Percentiles rank a stretch among this genome's conserved stretches.
Conservation (phyloP, 2,329 filamentous ascomycete genomes). For the Diaporthe destruens region DNA sequence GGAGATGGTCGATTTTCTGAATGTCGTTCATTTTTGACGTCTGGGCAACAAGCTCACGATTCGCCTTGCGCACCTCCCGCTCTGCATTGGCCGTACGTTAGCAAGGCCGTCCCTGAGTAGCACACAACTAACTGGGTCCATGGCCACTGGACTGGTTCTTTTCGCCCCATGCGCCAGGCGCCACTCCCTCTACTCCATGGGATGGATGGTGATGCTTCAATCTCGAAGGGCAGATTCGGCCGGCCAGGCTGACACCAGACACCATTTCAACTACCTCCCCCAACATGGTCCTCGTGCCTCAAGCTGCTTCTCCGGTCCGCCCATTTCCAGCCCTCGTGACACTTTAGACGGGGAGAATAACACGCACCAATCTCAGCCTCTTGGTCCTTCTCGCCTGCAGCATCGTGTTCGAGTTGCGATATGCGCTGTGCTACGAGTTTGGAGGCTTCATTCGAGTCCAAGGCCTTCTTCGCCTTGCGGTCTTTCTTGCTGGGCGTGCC, state of each 20-base stretch:
- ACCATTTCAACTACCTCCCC: slow-evolving; percentile 2
- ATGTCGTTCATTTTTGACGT: slow-evolving; percentile 93
- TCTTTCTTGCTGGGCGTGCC: slow-evolving; percentile 79
- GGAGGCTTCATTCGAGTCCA: slow-evolving; percentile 89
- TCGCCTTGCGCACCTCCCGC: slow-evolving; percentile 93
- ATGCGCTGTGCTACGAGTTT: slow-evolving; percentile 94
- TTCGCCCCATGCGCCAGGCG: background rate
- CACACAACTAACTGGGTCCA: background rate
- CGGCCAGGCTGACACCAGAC: slow-evolving; percentile 5
- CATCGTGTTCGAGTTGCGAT: slow-evolving; percentile 93
- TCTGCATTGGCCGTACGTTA: slow-evolving; percentile 66
- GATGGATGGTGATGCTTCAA: background rate
- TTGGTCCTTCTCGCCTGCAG: slow-evolving; percentile 93
- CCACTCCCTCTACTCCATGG: background rate
- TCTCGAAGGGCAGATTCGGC: background rate
- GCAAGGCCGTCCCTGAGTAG: slow-evolving; percentile 33
- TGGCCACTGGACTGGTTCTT: background rate
- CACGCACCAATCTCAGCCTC: slow-evolving; percentile 89
- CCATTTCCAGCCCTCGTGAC: slow-evolving; percentile 17
- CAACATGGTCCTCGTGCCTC: slow-evolving; percentile 25
- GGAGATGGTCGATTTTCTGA: slow-evolving; percentile 90
- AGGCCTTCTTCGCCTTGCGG: slow-evolving; percentile 82
- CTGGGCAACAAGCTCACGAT: slow-evolving; percentile 87
- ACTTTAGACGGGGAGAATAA: slow-evolving; percentile 36
- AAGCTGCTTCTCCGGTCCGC: slow-evolving; percentile 19